phyloP scores from a whole-genome alignment of 768 basidiomycete genomes.

The Amanita pseudoporphyria region DNA sequence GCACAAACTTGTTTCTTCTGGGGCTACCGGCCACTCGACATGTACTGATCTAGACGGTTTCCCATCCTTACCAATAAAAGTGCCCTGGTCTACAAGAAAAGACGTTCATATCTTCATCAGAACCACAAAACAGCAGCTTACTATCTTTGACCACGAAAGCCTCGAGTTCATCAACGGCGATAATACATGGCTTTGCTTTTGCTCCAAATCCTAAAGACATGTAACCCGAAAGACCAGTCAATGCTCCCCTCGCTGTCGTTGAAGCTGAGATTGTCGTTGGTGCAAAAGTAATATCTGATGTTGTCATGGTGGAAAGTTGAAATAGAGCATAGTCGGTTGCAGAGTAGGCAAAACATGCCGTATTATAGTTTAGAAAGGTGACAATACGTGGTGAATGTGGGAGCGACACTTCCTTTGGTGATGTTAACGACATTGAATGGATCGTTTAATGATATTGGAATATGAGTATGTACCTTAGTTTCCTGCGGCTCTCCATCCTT shows the following conservation, averaged over 20 bases:
- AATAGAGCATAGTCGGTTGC: slow-evolving; percentile 70
- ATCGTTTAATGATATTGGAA: neutral
- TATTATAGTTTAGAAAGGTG: slow-evolving; percentile 55
- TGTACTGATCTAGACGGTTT: slow-evolving; percentile 36
- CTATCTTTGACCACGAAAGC: slow-evolving; percentile 72
- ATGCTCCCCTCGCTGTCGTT: slow-evolving; percentile 56
- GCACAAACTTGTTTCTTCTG: slow-evolving; percentile 52
- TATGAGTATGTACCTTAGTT: slow-evolving; percentile 41
- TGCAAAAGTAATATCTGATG: slow-evolving; percentile 43
- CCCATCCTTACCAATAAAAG: slow-evolving; percentile 54
- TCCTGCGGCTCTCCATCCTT: slow-evolving; percentile 75
- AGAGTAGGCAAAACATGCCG: slow-evolving; percentile 72
- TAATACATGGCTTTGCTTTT: slow-evolving; percentile 58
- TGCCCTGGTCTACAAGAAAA: slow-evolving; percentile 46
- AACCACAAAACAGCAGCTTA: slow-evolving; percentile 25
- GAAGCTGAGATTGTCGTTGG: slow-evolving; percentile 32
- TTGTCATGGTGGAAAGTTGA: slow-evolving; percentile 47
- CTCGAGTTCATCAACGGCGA: slow-evolving; percentile 49
- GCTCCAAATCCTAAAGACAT: slow-evolving; percentile 77
- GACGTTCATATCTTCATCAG: neutral
- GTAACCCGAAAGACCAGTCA: slow-evolving; percentile 74
- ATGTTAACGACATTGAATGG: neutral
- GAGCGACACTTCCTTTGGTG: slow-evolving; percentile 61
- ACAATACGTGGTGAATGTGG: slow-evolving; percentile 89
- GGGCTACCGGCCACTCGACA: slow-evolving; percentile 71